phyloP scores from a whole-genome alignment of 1,139 yeast species.

The Diutina mesorugosa region DNA sequence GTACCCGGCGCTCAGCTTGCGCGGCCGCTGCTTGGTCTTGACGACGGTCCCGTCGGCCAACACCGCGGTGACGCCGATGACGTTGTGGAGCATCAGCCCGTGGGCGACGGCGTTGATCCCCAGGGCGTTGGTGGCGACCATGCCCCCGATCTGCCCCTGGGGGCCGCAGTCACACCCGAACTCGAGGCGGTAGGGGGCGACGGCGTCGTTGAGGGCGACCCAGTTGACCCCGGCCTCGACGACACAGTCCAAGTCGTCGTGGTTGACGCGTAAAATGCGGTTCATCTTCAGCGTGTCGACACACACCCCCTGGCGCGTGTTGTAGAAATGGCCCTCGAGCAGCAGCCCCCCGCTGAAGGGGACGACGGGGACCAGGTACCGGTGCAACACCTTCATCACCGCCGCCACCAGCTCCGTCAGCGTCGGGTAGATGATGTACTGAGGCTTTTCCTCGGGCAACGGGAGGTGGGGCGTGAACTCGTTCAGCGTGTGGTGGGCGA shows the following conservation, averaged over 20 bases:
- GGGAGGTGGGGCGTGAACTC: constrained; percentile 32
- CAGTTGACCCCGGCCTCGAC: constrained; percentile 38
- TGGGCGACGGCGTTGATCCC: constrained; percentile 34
- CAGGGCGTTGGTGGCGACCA: constrained; percentile 32
- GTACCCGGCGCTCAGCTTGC: constrained; percentile 34
- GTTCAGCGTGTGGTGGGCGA: constrained; percentile 24
- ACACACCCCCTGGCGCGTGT: constrained; percentile 54
- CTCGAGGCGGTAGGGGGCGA: constrained; percentile 17
- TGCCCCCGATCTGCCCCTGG: constrained; percentile 60
- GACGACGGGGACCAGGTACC: constrained; percentile 52
- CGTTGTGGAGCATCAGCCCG: constrained; percentile 37
- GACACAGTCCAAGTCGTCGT: constrained; percentile 31
- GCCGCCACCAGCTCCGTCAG: constrained; percentile 54
- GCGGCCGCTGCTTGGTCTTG: constrained; percentile 31
- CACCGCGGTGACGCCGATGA: constrained; percentile 31
- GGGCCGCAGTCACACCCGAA: constrained; percentile 74
- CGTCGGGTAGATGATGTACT: constrained; percentile 46
- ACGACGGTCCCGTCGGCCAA: constrained; percentile 35
- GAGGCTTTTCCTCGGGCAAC: constrained; percentile 33
- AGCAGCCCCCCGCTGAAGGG: constrained; percentile 77
- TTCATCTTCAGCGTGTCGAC: constrained; percentile 17
- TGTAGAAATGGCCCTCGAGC: constrained; percentile 69
- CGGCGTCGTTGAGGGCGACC: constrained; percentile 40
- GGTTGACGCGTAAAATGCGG: constrained; percentile 30
- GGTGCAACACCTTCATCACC: constrained; percentile 46